Base-by-base conservation (phyloP, 1,284 basidiomycete genomes). In the Schizophyllum commune region DNA sequence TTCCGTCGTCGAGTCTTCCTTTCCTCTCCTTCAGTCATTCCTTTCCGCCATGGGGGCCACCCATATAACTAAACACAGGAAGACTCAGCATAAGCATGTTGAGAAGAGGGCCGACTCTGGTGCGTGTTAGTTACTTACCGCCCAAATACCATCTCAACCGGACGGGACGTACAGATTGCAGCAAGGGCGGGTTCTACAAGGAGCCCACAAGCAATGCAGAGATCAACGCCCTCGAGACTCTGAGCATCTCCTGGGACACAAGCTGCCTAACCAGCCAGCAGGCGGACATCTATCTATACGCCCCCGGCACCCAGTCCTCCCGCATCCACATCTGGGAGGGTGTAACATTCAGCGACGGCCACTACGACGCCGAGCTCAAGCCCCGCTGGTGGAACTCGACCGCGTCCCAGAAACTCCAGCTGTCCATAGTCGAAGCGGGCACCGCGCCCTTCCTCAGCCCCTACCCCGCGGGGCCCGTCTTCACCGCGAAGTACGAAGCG, bases 311-410 rank as follows among this genome's bases (percentile, higher is more conserved):
- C 3, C 60, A 68, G 21, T 72, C 67, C 39, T 73, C 83, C 11
- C 78, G 80, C 51, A 76, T 93, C 63, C 85, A 92, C 65, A 76
- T 79, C 56, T 94, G 84, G 84, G 68, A 80, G 55, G 75, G 76
- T 57, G 83, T 93, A 63, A 74, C 79, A 60, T 88, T 79, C 71
- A 67, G 76, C 3, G 55, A 74, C 5, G 91, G 90, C 27, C 75
- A 75, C 59, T 88, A 85, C 71, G 72, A 79, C 61, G 74, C 81
- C 3, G 72, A 71, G 11, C 73, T 95, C 56, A 73, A 83, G 62
- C 86, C 92, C 0, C 77, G 78, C 51, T 94, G 92, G 91, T 94
- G 91, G 90, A 89, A 92, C 68, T 72, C 80, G 11, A 84, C 86
- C 1, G 64, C 76, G 1, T 74, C 77, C 1, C 76, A 83, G 19